A percentile compares a stretch with the other conserved stretches of the same genome.
Evolutionary conservation across 306 rosid species (phyloP).

Genomic region (Quercus agrifolia): DNA sequence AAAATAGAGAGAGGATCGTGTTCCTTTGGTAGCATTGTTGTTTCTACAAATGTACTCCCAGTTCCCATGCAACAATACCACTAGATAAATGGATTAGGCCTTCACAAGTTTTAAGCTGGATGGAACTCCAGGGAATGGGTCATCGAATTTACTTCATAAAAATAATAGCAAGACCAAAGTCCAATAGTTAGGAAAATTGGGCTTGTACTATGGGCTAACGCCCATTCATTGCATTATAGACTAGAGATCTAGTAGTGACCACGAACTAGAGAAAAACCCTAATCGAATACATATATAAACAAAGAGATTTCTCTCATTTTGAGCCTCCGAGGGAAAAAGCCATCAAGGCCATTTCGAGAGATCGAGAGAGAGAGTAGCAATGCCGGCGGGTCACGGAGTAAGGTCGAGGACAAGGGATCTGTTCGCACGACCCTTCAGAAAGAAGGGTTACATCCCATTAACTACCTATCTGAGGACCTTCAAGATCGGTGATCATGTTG

Average conservation of each 20-base stretch:
- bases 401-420: constrained; percentile 66
- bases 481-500: constrained; percentile 60
- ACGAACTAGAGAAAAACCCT: neutral
- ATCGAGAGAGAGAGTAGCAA: constrained; percentile 28
- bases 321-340: neutral
- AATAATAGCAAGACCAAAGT: no score
- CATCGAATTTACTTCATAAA: no score
- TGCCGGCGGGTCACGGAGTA: constrained; percentile 97
- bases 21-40: no score
- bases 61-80: neutral
- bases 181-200: no score
- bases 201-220: no score
- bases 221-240: no score
- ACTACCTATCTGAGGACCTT: constrained; percentile 48
- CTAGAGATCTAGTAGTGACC: no score
- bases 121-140: neutral
- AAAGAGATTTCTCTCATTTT: no score
- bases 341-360: neutral
- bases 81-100: neutral
- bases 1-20: no score
- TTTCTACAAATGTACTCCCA: neutral
- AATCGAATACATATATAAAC: neutral
- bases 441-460: constrained; percentile 57
- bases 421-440: constrained; percentile 55
- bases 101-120: neutral